Conservation (phyloP, 148 eudicot species). For the Fallopia convolvulus region DNA sequence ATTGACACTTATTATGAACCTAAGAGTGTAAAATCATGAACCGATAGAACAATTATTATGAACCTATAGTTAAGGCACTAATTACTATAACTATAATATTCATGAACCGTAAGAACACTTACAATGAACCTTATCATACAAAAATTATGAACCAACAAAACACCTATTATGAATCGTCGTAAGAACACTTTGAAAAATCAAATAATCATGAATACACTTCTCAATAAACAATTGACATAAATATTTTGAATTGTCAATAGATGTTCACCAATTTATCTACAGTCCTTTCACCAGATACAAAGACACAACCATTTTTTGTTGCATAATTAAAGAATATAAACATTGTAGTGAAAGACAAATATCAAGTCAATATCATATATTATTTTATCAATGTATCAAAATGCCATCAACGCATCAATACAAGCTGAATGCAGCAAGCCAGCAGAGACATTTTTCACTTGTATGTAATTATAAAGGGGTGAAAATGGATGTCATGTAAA, state of each 20-base stretch:
- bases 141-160: too few species aligned
- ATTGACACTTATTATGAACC: too few species aligned
- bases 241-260: background rate
- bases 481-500: background rate
- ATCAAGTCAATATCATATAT: background rate
- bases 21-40: too few species aligned
- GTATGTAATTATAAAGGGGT: background rate
- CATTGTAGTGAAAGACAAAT: background rate
- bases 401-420: constrained; percentile 46
- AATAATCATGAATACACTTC: too few species aligned
- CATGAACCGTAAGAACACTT: too few species aligned
- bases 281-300: constrained; percentile 73
- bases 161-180: too few species aligned
- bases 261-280: constrained; percentile 56
- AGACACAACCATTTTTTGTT: constrained; percentile 65
- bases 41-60: too few species aligned
- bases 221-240: background rate
- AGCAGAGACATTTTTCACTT: constrained; percentile 77
- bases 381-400: background rate
- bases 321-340: constrained; percentile 15
- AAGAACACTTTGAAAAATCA: too few species aligned
- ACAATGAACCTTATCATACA: too few species aligned
- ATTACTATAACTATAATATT: too few species aligned
- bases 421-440: constrained; percentile 95
- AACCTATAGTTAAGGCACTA: too few species aligned